Evolutionary conservation across 2,329 filamentous ascomycete species (phyloP).

Genomic region (Phialophora chinensis): DNA sequence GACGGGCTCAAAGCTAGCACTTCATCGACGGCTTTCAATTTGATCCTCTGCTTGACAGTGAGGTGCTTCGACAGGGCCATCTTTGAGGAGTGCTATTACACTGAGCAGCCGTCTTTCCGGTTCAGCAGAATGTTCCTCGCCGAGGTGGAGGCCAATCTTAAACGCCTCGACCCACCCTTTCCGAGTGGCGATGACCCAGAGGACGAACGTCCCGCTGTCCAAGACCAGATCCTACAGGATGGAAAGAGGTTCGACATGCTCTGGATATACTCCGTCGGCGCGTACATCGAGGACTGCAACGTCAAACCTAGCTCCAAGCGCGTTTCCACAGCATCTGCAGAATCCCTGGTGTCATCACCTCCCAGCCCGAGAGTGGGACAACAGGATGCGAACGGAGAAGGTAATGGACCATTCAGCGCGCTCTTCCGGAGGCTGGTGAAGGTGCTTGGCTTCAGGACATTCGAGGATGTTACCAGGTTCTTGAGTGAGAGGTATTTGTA

Average conservation of each 20-base stretch:
- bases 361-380: too few species aligned
- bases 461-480: not conserved
- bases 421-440: not conserved
- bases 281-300: conserved; percentile 5
- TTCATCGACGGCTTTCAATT: not conserved
- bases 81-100: conserved; percentile 6
- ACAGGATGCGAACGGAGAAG: not conserved
- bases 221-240: not conserved
- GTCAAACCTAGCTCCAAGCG: not conserved
- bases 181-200: not conserved
- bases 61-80: conserved; percentile 1
- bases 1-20: not conserved
- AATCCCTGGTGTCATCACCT: not conserved
- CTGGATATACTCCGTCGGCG: conserved; percentile 15
- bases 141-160: not conserved
- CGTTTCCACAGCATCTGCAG: not conserved
- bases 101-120: not conserved
- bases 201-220: not conserved
- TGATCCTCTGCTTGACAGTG: conserved; percentile 1
- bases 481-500: conserved; percentile 4
- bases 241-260: conserved; percentile 9
- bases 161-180: not conserved
- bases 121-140: conserved; percentile 5
- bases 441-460: not conserved
- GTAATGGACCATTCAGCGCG: not conserved